These are phyloP conservation scores for Roridomyces roridus DNA, from an alignment of 768 basidiomycete species.

Conservation along the genomic window DNA sequence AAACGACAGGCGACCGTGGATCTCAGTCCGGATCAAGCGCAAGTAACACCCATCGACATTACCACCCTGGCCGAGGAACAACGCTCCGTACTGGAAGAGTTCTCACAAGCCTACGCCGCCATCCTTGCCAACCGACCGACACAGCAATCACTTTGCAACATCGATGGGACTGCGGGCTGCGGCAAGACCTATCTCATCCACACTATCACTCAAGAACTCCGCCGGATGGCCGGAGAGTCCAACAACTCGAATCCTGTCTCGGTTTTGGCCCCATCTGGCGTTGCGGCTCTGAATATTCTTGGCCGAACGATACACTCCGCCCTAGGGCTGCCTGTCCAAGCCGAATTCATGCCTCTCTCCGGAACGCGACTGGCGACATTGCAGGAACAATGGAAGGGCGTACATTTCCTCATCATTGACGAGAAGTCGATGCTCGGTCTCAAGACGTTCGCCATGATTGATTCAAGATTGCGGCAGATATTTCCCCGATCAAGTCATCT, in stretches of 20 bases:
- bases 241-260: not conserved
- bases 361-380: slow-evolving; percentile 3
- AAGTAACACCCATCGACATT: not conserved
- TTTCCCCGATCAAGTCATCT: not conserved
- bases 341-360: not conserved
- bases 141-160: not conserved
- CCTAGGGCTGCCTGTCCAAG: slow-evolving; percentile 2
- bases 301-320: slow-evolving; percentile 9
- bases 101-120: not conserved
- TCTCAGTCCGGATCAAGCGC: not conserved
- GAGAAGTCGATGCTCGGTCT: slow-evolving; percentile 16
- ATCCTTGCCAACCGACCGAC: not conserved
- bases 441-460: slow-evolving; percentile 2
- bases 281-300: slow-evolving; percentile 6
- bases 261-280: slow-evolving; percentile 12
- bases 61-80: not conserved
- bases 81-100: not conserved
- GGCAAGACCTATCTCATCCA: slow-evolving; percentile 7
- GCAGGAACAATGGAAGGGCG: slow-evolving; percentile 3
- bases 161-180: slow-evolving; percentile 7
- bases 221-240: not conserved
- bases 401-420: slow-evolving; percentile 10
- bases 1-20: not conserved
- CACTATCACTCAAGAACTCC: slow-evolving; percentile 5
- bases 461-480: slow-evolving; percentile 13